Conservation (phyloP, 2,329 filamentous ascomycete species). For the Raffaelea ambrosiae region DNA sequence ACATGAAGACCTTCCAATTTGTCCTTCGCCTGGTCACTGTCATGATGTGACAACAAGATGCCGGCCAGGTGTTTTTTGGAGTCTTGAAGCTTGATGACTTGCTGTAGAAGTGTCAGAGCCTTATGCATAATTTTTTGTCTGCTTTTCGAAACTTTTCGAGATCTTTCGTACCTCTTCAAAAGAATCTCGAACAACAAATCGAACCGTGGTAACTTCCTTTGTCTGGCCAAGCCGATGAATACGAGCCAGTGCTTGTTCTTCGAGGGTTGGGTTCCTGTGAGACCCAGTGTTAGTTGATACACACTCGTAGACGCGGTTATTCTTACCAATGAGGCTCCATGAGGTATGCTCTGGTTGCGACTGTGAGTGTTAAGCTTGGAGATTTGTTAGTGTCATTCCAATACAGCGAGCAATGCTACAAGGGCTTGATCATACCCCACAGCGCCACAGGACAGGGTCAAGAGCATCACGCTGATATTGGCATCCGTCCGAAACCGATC, state of each 20-base stretch:
- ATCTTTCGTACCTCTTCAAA: constrained; percentile 18
- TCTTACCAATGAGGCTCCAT: constrained; percentile 40
- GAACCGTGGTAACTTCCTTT: constrained; percentile 18
- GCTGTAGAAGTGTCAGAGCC: constrained; percentile 1
- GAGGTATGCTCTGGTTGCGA: constrained; percentile 36
- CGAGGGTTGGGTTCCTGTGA: constrained; percentile 20
- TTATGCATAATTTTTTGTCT: too few species aligned
- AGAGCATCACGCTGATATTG: constrained; percentile 30
- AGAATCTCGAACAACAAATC: constrained; percentile 17
- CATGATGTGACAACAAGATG: constrained; percentile 7
- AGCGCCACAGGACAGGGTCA: constrained; percentile 43
- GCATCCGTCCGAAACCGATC: constrained; percentile 29
- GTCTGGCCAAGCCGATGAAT: constrained; percentile 20
- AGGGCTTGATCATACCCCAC: constrained; percentile 30
- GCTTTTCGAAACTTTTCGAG: too few species aligned
- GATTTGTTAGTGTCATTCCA: neutral
- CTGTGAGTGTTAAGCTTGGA: constrained; percentile 34
- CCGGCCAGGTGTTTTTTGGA: constrained; percentile 12
- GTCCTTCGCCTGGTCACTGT: neutral
- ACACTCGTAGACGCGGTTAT: neutral
- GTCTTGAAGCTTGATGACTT: constrained; percentile 10
- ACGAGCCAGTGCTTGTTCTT: constrained; percentile 21
- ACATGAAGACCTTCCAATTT: constrained; percentile 4
- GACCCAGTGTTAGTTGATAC: too few species aligned
- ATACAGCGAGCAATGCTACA: neutral